Conservation (phyloP, 257 asterid species). For the Buddleja alternifolia region DNA sequence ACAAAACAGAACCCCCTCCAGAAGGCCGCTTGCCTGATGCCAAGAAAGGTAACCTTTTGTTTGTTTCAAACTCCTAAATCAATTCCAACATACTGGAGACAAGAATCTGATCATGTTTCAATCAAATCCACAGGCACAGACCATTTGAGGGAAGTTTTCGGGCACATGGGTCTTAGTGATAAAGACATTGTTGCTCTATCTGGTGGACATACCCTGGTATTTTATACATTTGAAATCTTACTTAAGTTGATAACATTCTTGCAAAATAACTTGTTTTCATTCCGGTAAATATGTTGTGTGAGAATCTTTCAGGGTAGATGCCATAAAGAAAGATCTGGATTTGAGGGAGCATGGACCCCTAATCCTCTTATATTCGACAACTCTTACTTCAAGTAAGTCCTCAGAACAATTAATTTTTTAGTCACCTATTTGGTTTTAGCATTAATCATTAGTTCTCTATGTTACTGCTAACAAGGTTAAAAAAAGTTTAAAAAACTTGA, state of each 20-base stretch:
- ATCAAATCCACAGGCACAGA: slow-evolving; percentile 42
- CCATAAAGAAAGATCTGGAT: slow-evolving; percentile 60
- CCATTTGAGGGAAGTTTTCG: slow-evolving; percentile 60
- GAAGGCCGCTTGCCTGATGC: slow-evolving; percentile 66
- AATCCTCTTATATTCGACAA: slow-evolving; percentile 63
- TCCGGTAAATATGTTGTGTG: neutral
- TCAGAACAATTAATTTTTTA: neutral
- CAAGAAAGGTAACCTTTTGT: slow-evolving; percentile 39
- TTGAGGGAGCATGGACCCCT: slow-evolving; percentile 56
- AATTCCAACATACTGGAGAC: neutral
- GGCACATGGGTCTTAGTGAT: slow-evolving; percentile 53
- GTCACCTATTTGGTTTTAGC: neutral
- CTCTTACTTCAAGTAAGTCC: slow-evolving; percentile 52
- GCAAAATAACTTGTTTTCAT: neutral
- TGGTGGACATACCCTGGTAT: slow-evolving; percentile 60
- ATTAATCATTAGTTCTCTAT: neutral
- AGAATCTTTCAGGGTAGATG: slow-evolving; percentile 49
- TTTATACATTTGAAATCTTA: slow-evolving; percentile 6
- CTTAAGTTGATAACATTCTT: neutral
- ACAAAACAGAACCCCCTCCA: slow-evolving; percentile 54
- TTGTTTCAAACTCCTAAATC: neutral
- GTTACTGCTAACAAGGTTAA: neutral
- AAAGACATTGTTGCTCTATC: slow-evolving; percentile 59
- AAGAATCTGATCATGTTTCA: neutral
- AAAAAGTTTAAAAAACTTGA: no score